These are phyloP conservation scores for Termitomyces sp. DNA, from an alignment of 768 basidiomycete species.

Conservation along the genomic window DNA sequence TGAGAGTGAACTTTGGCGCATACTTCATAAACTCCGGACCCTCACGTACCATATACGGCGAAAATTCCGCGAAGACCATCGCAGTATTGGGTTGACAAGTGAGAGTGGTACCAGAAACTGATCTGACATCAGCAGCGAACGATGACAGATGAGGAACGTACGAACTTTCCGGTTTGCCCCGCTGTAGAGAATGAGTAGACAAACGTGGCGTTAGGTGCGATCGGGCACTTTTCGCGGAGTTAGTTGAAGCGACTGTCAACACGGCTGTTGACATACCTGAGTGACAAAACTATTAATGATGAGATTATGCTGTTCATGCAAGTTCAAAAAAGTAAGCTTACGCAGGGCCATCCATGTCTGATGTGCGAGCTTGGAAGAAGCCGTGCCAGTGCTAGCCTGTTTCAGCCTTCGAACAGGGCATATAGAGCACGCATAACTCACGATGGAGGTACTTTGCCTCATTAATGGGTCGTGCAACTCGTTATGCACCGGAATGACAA, in stretches of 20 bases:
- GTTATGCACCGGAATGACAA: slow-evolving; percentile 21
- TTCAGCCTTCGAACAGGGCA: not conserved
- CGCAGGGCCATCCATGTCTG: slow-evolving; percentile 34
- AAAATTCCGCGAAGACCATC: slow-evolving; percentile 38
- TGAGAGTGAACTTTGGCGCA: not conserved
- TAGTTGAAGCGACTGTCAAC: not conserved
- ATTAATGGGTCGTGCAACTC: slow-evolving; percentile 20
- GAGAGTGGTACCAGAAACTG: slow-evolving; percentile 38
- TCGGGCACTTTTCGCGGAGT: slow-evolving; percentile 32
- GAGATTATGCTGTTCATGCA: not conserved
- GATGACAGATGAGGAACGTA: not conserved
- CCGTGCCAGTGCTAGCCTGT: slow-evolving; percentile 30
- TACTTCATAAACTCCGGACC: not conserved
- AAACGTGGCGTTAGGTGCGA: slow-evolving; percentile 32
- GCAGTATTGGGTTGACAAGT: slow-evolving; percentile 46
- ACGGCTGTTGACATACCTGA: slow-evolving; percentile 20
- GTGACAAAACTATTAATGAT: slow-evolving; percentile 34
- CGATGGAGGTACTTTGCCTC: slow-evolving; percentile 25
- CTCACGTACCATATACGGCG: slow-evolving; percentile 23
- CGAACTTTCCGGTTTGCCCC: slow-evolving; percentile 29
- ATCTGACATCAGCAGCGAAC: not conserved
- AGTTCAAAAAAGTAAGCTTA: slow-evolving; percentile 13
- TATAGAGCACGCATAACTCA: slow-evolving; percentile 2
- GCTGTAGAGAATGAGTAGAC: slow-evolving; percentile 32
- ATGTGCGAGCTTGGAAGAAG: slow-evolving; percentile 33